These are phyloP conservation scores for Aspergillus saccharolyticus DNA, from an alignment of 495 filamentous ascomycete species.

Conservation along the genomic window DNA sequence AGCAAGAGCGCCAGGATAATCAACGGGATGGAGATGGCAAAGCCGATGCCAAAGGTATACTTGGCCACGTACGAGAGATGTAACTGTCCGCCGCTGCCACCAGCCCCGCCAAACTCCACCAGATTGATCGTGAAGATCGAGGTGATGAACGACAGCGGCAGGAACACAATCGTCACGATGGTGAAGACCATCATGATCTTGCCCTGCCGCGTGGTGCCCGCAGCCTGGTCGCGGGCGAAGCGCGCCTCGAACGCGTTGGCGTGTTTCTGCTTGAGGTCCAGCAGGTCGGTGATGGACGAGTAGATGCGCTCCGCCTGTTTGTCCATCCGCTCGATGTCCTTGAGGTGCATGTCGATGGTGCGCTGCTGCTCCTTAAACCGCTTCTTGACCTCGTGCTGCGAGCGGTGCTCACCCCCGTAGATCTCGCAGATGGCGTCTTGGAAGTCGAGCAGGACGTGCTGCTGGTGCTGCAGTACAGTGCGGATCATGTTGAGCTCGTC, in stretches of 20 bases:
- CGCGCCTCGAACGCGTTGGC: constrained; percentile 67
- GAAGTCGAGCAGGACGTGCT: constrained; percentile 49
- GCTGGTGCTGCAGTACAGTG: constrained; percentile 57
- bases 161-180: constrained; percentile 64
- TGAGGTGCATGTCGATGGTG: constrained; percentile 55
- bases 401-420: constrained; percentile 39
- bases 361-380: constrained; percentile 57
- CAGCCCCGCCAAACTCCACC: constrained; percentile 40
- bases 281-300: constrained; percentile 56
- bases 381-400: constrained; percentile 50
- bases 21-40: constrained; percentile 60
- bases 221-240: constrained; percentile 62
- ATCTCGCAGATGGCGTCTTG: constrained; percentile 51
- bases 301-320: constrained; percentile 63
- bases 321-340: constrained; percentile 65
- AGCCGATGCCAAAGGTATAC: constrained; percentile 62
- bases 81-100: constrained; percentile 21
- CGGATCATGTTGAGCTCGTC: constrained; percentile 70
- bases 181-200: constrained; percentile 74
- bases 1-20: constrained; percentile 54
- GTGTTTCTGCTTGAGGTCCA: constrained; percentile 61
- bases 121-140: constrained; percentile 65
- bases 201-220: constrained; percentile 60
- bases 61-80: constrained; percentile 55
- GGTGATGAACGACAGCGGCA: constrained; percentile 63